A percentile compares a stretch with the other conserved stretches of the same genome.
These are phyloP conservation scores for Anthracocystis walkeri DNA, from an alignment of 1,284 basidiomycete genomes.

Conservation along the genomic window DNA sequence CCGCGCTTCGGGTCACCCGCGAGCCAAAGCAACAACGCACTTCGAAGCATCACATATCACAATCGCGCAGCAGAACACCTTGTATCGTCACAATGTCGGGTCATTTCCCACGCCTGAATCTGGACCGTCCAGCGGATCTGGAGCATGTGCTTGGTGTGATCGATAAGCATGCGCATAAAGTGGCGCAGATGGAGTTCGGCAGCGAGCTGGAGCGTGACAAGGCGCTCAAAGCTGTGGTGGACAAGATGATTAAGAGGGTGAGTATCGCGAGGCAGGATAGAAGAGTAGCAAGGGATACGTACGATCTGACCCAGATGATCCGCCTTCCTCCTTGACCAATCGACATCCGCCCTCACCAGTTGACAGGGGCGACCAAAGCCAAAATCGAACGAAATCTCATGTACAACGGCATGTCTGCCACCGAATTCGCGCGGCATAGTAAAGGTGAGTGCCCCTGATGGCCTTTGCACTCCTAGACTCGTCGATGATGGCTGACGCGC, in stretches of 20 bases:
- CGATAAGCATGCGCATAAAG: slow-evolving; percentile 38
- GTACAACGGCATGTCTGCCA: slow-evolving; percentile 44
- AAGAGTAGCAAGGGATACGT: background rate
- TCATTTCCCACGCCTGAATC: slow-evolving; percentile 42
- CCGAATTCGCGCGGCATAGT: slow-evolving; percentile 38
- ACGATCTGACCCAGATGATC: background rate
- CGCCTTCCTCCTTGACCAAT: background rate
- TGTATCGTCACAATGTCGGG: slow-evolving; percentile 28
- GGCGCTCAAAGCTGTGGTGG: slow-evolving; percentile 33
- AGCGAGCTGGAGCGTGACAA: slow-evolving; percentile 42
- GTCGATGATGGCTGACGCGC: background rate
- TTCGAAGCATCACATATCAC: background rate
- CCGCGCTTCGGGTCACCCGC: background rate
- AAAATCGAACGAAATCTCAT: slow-evolving; percentile 47
- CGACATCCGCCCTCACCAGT: slow-evolving; percentile 12
- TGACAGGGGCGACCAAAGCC: slow-evolving; percentile 37
- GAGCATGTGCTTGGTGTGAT: slow-evolving; percentile 37
- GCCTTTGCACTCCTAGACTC: background rate
- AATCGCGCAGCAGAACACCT: background rate
- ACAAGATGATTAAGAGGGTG: slow-evolving; percentile 41
- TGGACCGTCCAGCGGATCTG: slow-evolving; percentile 41
- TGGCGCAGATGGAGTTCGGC: slow-evolving; percentile 52
- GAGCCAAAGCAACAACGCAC: background rate
- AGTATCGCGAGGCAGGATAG: background rate
- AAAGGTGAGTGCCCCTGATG: slow-evolving; percentile 33